phyloP scores from a whole-genome alignment of 2,329 filamentous ascomycete species.

The Dactylonectria macrodidyma region DNA sequence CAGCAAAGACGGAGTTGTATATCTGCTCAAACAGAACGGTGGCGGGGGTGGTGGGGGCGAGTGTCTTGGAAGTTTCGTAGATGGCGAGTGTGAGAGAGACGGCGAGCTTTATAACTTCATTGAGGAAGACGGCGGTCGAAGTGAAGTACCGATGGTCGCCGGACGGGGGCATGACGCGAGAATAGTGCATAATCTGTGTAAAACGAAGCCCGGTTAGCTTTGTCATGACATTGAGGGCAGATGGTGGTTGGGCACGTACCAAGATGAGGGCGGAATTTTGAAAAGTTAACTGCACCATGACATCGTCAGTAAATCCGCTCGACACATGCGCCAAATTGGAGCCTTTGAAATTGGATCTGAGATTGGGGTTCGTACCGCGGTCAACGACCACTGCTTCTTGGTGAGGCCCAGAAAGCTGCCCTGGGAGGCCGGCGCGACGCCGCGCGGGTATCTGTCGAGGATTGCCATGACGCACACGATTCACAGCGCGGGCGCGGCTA shows the following conservation, averaged over 20 bases:
- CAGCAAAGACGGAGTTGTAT: constrained; percentile 84
- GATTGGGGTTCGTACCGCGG: constrained; percentile 33
- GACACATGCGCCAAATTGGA: not conserved
- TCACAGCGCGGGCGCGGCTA: constrained; percentile 4
- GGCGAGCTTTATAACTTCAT: constrained; percentile 91
- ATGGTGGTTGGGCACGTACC: constrained; percentile 57
- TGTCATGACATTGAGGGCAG: constrained; percentile 74
- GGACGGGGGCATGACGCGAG: constrained; percentile 88
- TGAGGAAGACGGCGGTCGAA: constrained; percentile 94
- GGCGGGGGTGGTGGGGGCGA: constrained; percentile 84
- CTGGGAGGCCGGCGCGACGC: constrained; percentile 22
- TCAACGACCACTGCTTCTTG: constrained; percentile 47
- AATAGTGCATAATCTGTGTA: constrained; percentile 90
- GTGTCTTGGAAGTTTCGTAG: constrained; percentile 85
- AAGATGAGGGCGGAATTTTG: constrained; percentile 85
- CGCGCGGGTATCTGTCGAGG: constrained; percentile 34
- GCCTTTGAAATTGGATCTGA: not conserved
- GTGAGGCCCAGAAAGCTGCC: constrained; percentile 42
- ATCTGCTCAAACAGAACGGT: constrained; percentile 87
- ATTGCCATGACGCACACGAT: constrained; percentile 42
- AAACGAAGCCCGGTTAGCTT: constrained; percentile 53
- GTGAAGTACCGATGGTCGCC: constrained; percentile 92
- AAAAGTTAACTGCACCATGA: constrained; percentile 73
- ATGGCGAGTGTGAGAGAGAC: constrained; percentile 90
- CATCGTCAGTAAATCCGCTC: constrained; percentile 29